Conservation (phyloP, 345 rosid genomes). For the Euclidium syriacum region DNA sequence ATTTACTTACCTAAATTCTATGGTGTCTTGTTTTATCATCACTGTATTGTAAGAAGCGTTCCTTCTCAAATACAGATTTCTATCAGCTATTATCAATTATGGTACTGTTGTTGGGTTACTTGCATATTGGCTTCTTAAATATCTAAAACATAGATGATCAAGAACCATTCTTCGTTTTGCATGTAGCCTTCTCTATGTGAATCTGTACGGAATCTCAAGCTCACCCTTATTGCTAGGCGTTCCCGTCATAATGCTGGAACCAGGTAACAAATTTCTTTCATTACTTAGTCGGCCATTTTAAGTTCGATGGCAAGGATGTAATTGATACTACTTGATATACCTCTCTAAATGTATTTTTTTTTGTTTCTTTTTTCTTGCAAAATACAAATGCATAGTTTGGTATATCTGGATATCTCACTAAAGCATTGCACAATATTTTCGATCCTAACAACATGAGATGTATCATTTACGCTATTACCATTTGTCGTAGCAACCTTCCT, state of each 20-base stretch:
- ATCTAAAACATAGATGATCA: background rate
- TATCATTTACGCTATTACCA: background rate
- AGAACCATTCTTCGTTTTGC: conserved; percentile 18
- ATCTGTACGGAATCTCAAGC: conserved; percentile 59
- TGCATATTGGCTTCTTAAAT: background rate
- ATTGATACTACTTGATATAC: background rate
- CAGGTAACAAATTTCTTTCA: conserved; percentile 40
- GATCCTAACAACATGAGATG: background rate
- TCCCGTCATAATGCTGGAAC: conserved; percentile 96
- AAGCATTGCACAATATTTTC: background rate
- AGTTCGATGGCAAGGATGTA: background rate
- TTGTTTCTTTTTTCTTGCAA: background rate
- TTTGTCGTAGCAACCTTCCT: background rate
- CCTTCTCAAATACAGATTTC: background rate
- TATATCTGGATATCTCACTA: background rate
- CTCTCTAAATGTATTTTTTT: background rate
- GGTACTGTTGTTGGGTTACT: background rate
- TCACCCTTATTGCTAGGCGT: conserved; percentile 86
- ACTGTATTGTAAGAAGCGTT: background rate
- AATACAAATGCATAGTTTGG: background rate
- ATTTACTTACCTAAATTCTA: background rate
- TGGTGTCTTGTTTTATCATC: background rate
- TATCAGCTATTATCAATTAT: background rate
- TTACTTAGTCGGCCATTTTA: background rate
- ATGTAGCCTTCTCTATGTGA: conserved; percentile 60